phyloP scores from a whole-genome alignment of 208 protist species.

The Leishmania mexicana region DNA sequence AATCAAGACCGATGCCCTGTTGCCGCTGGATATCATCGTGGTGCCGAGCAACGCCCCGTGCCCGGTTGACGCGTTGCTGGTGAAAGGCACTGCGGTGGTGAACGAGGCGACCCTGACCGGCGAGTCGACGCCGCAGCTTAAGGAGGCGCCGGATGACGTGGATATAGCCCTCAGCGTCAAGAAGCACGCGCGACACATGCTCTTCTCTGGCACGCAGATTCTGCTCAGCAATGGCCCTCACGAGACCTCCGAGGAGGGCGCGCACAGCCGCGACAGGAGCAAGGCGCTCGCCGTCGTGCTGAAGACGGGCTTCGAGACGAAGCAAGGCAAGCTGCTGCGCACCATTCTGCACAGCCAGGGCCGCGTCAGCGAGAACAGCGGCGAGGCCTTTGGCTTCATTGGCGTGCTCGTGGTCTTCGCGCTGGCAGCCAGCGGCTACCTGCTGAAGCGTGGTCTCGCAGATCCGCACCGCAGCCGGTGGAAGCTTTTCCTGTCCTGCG shows the following conservation, averaged over 20 bases:
- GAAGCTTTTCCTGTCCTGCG: slow-evolving; percentile 98
- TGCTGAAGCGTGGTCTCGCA: slow-evolving; percentile 92
- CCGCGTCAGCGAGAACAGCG: slow-evolving; percentile 95
- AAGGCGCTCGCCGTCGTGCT: slow-evolving; percentile 96
- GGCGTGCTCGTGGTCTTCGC: slow-evolving; percentile 97
- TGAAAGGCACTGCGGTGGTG: slow-evolving; percentile 96
- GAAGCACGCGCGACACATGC: slow-evolving; percentile 90
- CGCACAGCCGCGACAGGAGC: slow-evolving; percentile 23
- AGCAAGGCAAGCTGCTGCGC: slow-evolving; percentile 97
- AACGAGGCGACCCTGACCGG: slow-evolving; percentile 99
- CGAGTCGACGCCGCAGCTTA: slow-evolving; percentile 98
- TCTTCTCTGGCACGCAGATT: slow-evolving; percentile 96
- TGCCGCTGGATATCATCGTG: slow-evolving; percentile 96
- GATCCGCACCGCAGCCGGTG: slow-evolving; percentile 87
- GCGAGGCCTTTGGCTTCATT: slow-evolving; percentile 97
- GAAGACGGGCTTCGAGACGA: slow-evolving; percentile 98
- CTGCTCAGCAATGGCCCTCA: slow-evolving; percentile 88
- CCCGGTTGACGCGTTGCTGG: slow-evolving; percentile 96
- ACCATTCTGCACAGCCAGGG: slow-evolving; percentile 94
- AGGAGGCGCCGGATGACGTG: slow-evolving; percentile 87
- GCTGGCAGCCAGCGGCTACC: slow-evolving; percentile 93
- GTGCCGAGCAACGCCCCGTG: slow-evolving; percentile 79
- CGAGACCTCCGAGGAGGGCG: slow-evolving; percentile 31
- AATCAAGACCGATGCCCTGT: slow-evolving; percentile 74
- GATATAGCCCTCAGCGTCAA: slow-evolving; percentile 79